These are phyloP conservation scores for Bruguiera sexangula DNA, from an alignment of 345 rosid species.

Conservation along the genomic window DNA sequence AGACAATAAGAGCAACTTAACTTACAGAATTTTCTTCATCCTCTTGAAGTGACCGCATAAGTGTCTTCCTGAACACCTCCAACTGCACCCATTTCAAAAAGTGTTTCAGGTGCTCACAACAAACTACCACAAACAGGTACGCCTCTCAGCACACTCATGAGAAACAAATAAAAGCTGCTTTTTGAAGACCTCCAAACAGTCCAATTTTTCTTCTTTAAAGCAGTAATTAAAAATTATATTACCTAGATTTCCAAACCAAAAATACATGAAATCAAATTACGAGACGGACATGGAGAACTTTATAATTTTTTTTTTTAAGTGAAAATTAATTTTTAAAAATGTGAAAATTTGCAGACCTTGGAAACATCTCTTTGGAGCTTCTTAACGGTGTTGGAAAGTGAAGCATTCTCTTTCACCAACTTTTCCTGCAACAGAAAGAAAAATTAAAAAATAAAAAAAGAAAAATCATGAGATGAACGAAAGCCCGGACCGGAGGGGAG, in stretches of 20 bases:
- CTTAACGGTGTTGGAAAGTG: conserved; percentile 58
- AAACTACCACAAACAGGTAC: too few species aligned
- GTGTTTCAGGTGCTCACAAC: background rate
- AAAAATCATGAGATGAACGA: background rate
- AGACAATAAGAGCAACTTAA: background rate
- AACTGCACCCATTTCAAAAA: conserved; percentile 46
- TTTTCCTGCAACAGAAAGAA: conserved; percentile 48
- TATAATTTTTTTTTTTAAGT: too few species aligned
- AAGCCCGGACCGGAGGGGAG: conserved; percentile 4
- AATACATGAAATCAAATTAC: too few species aligned
- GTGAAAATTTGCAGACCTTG: conserved; percentile 41
- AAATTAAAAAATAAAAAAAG: background rate
- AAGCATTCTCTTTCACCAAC: conserved; percentile 59
- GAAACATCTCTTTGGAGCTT: conserved; percentile 93
- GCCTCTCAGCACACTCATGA: background rate
- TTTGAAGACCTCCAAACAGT: too few species aligned
- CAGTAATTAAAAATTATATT: too few species aligned
- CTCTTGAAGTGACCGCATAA: conserved; percentile 85
- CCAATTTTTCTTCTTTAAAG: too few species aligned
- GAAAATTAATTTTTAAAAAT: background rate
- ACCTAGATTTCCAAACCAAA: too few species aligned
- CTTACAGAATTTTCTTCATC: conserved; percentile 69
- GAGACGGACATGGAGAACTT: too few species aligned
- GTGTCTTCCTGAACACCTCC: conserved; percentile 87
- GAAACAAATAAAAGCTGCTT: too few species aligned